These are phyloP conservation scores for Eucalyptus grandis DNA, from an alignment of 345 rosid genomes.

Conservation along the genomic window DNA sequence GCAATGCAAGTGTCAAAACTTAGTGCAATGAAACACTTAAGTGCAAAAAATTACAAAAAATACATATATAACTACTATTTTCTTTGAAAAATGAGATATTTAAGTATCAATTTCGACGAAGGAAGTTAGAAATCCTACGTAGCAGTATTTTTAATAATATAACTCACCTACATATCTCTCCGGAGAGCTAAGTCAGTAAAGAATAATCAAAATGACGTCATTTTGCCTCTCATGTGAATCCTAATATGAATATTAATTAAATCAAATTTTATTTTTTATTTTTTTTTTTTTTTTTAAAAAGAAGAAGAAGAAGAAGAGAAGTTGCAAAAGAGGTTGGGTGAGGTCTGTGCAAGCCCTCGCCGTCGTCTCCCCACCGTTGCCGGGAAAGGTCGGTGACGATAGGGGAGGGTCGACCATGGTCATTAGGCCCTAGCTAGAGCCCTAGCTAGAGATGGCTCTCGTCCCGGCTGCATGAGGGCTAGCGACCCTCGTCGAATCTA, in stretches of 20 bases:
- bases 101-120: too few species aligned
- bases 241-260: too few species aligned
- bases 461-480: rapidly evolving
- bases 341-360: rapidly evolving
- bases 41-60: too few species aligned
- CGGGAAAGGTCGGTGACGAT: rapidly evolving
- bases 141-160: too few species aligned
- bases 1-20: rapidly evolving
- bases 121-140: rapidly evolving
- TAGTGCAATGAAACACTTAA: rapidly evolving
- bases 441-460: too few species aligned
- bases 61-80: rapidly evolving
- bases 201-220: too few species aligned
- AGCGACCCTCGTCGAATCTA: rapidly evolving
- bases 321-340: too few species aligned
- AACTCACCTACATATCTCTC: rapidly evolving
- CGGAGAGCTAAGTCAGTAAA: rapidly evolving
- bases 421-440: rapidly evolving
- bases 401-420: rapidly evolving
- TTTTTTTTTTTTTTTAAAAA: too few species aligned
- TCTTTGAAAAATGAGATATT: too few species aligned
- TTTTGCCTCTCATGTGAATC: too few species aligned
- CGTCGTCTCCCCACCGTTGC: rapidly evolving
- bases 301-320: too few species aligned
- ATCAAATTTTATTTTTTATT: too few species aligned